These are phyloP conservation scores for Dactylellina cionopaga DNA, from an alignment of 2,329 filamentous ascomycete species.

Conservation along the genomic window DNA sequence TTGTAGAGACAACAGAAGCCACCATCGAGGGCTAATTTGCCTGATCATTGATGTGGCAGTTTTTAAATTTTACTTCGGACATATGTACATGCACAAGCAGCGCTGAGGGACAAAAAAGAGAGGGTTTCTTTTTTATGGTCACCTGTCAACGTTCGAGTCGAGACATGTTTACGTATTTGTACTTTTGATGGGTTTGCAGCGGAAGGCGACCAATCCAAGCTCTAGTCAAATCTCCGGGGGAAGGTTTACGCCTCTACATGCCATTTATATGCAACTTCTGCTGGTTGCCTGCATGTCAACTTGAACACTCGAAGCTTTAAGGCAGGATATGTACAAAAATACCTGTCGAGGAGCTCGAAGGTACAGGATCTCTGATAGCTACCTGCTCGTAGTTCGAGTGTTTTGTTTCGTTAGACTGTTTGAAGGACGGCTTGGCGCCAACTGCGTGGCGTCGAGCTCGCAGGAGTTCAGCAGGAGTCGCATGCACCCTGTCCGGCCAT, in stretches of 20 bases:
- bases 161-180: constrained; percentile 19
- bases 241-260: constrained; percentile 30
- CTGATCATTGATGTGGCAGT: too few species aligned
- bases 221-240: constrained; percentile 14
- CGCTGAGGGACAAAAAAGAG: not conserved
- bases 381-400: constrained; percentile 23
- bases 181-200: not conserved
- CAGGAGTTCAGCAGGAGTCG: not conserved
- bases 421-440: constrained; percentile 39
- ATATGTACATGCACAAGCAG: too few species aligned
- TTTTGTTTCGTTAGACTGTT: constrained; percentile 29
- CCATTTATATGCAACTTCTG: constrained; percentile 15
- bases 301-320: too few species aligned
- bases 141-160: constrained; percentile 39
- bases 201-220: constrained; percentile 16
- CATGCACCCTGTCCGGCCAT: not conserved
- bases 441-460: constrained; percentile 30
- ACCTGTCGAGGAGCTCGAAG: constrained; percentile 6
- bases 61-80: too few species aligned
- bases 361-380: constrained; percentile 2
- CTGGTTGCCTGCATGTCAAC: too few species aligned
- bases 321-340: not conserved
- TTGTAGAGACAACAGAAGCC: constrained; percentile 4
- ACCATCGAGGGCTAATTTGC: constrained; percentile 18
- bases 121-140: constrained; percentile 32